Evolutionary conservation across 2,329 filamentous ascomycete genomes (phyloP).

Genomic region (Nigrospora osmanthi): DNA sequence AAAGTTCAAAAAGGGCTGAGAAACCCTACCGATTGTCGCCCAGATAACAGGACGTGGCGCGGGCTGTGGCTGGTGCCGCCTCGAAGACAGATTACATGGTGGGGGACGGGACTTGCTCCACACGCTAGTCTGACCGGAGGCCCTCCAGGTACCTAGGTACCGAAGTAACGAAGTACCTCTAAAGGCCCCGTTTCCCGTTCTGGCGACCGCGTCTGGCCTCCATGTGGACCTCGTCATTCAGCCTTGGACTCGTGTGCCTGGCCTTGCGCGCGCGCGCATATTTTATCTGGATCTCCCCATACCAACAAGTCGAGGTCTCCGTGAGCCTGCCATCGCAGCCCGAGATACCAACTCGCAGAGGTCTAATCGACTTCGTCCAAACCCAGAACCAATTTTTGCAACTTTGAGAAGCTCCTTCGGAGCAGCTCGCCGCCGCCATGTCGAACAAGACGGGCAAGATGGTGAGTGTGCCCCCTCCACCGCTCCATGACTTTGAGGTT

Average conservation of each 20-base stretch:
- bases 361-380: constrained; percentile 26
- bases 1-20: no score
- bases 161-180: no score
- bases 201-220: no score
- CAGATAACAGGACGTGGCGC: no score
- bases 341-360: constrained; percentile 26
- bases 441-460: constrained; percentile 98
- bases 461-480: constrained; percentile 55
- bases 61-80: background rate
- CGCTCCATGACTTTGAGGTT: constrained; percentile 36
- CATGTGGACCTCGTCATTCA: background rate
- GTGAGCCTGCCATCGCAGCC: constrained; percentile 23
- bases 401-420: constrained; percentile 29
- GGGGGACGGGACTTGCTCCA: no score
- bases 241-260: background rate
- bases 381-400: constrained; percentile 35
- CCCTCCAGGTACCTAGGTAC: no score
- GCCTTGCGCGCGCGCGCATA: constrained; percentile 1
- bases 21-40: no score
- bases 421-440: constrained; percentile 45
- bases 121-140: no score
- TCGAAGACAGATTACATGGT: background rate
- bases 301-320: constrained; percentile 32
- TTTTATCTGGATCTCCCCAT: constrained; percentile 10
- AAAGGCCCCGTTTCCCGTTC: no score